phyloP scores from a whole-genome alignment of 306 rosid genomes.

The Acacia melanoxylon region DNA sequence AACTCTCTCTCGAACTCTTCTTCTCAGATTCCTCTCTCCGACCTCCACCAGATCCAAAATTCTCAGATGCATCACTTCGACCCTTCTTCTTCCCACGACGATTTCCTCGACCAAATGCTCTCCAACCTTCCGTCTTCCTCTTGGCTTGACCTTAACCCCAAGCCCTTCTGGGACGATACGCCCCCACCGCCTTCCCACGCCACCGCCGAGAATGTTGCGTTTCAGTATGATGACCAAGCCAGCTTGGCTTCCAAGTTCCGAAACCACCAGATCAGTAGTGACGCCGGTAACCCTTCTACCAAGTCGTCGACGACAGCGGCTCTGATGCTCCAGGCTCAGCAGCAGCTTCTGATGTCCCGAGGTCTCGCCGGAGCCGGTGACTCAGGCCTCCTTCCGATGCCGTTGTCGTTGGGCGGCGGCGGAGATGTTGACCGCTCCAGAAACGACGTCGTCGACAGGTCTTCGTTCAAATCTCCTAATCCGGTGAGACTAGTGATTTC shows the following conservation, averaged over 20 bases:
- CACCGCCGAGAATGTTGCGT: slow-evolving; percentile 43
- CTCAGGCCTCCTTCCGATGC: slow-evolving; percentile 53
- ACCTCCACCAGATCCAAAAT: slow-evolving; percentile 47
- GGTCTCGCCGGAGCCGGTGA: slow-evolving; percentile 10
- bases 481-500: slow-evolving; percentile 35
- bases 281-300: slow-evolving; percentile 22
- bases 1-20: slow-evolving; percentile 60
- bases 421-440: slow-evolving; percentile 48
- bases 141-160: slow-evolving; percentile 50
- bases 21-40: slow-evolving; percentile 61
- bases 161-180: slow-evolving; percentile 53
- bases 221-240: slow-evolving; percentile 56
- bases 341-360: slow-evolving; percentile 61
- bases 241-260: slow-evolving; percentile 70
- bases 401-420: slow-evolving; percentile 40
- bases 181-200: background rate
- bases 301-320: slow-evolving; percentile 49
- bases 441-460: slow-evolving; percentile 65
- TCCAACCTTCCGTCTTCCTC: slow-evolving; percentile 57
- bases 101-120: slow-evolving; percentile 85
- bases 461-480: slow-evolving; percentile 60
- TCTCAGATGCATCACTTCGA: slow-evolving; percentile 54
- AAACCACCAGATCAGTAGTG: slow-evolving; percentile 65
- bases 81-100: slow-evolving; percentile 66
- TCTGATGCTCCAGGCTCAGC: slow-evolving; percentile 66